phyloP scores from a whole-genome alignment of 345 rosid species.

The Trapa bicornis region DNA sequence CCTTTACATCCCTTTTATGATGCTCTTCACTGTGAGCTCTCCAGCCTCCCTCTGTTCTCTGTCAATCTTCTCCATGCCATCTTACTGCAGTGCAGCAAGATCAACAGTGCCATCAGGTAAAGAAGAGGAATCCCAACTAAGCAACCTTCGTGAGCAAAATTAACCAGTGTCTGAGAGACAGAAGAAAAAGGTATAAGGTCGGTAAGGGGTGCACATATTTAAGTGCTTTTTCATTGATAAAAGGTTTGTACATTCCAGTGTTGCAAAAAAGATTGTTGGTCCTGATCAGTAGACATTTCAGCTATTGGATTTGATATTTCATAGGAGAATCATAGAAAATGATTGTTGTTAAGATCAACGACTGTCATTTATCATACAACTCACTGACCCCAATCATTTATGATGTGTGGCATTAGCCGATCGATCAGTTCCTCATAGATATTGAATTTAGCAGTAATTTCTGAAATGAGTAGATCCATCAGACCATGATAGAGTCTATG shows the following conservation, averaged over 20 bases:
- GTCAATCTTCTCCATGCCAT: constrained; percentile 67
- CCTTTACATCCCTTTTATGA: not conserved
- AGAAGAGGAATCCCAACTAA: constrained; percentile 70
- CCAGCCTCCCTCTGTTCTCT: constrained; percentile 32
- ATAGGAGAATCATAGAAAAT: not conserved
- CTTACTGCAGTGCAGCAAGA: constrained; percentile 60
- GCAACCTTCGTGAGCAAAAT: constrained; percentile 77
- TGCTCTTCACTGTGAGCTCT: constrained; percentile 12
- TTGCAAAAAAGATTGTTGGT: too few species aligned
- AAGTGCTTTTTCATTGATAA: not conserved
- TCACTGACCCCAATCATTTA: not conserved
- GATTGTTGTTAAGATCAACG: too few species aligned
- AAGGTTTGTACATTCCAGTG: not conserved
- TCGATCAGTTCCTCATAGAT: not conserved
- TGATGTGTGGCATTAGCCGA: too few species aligned
- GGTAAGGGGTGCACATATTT: not conserved
- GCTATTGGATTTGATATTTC: not conserved
- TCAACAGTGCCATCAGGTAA: constrained; percentile 47
- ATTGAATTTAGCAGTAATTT: not conserved
- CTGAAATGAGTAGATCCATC: not conserved
- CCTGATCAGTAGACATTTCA: too few species aligned
- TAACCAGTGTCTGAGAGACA: constrained; percentile 57
- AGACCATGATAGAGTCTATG: constrained; percentile 2
- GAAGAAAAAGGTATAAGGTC: not conserved
- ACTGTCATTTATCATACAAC: not conserved